Base-by-base conservation (phyloP, 805 yeast species). In the Teunomyces cretensis region DNA sequence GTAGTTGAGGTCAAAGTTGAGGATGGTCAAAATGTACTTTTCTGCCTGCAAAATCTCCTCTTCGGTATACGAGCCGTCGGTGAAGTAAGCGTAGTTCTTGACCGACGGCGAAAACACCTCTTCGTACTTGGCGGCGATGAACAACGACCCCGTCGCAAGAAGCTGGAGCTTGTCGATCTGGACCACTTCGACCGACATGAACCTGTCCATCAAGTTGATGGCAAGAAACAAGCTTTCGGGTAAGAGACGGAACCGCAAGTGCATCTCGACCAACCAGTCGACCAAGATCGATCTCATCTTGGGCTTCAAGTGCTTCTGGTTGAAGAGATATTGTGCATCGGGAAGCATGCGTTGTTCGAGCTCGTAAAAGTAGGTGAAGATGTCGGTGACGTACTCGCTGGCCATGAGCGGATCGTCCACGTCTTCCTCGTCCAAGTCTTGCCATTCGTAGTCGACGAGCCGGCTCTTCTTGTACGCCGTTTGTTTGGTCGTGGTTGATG, bases 231-330 rank as follows among this genome's bases (percentile, higher is more conserved):
- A 75, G 7, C 96, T 88, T 65, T 90, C 97, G 1, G 96, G 96
- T 35, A 86, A 74, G 50, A 91, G 75, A 52, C 91, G 78, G 66
- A 90, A 90, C 61, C 88, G 78, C 53, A 82, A 73, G 68, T 89
- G 97, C 62, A 90, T 91, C 61, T 88, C 95, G 9, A 88, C 88
- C 53, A 90, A 74, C 97, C 97, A 90, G 67, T 91, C 96, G n/a
- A 90, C 88, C 47, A 90, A 70, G 42, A 90, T 86, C 6, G 89
- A 83, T 53, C 97, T 78, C 86, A 87, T 86, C 49, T 81, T 79
- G 45, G 96, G 96, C 56, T 85, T 81, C 54, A 88, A 65, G 48
- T 81, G 81, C 41, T 78, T 75, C 61, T 84, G 87, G 64, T 81
- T 75, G 49, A 68, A 73, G 30, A 87, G 65, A 61, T 87, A 88